phyloP scores from a whole-genome alignment of 75 land plant species.

The Picea glauca region DNA sequence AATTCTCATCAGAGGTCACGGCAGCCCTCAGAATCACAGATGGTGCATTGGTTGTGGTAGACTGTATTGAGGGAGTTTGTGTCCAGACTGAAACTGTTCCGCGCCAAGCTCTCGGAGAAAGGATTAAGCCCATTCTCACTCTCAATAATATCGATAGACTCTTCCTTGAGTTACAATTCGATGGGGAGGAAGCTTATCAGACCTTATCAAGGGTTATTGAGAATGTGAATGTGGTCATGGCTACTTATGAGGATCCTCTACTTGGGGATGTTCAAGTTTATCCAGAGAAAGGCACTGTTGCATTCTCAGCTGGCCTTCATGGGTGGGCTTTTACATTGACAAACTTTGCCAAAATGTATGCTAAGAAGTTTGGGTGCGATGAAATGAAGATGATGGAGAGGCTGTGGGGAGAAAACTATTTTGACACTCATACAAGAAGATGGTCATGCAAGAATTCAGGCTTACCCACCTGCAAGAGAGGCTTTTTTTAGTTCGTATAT shows the following conservation, averaged over 20 bases:
- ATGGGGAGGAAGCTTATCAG: constrained; percentile 81
- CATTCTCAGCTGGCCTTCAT: constrained; percentile 95
- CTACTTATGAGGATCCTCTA: constrained; percentile 84
- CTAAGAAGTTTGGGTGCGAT: constrained; percentile 81
- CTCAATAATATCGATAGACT: constrained; percentile 97
- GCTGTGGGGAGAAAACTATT: constrained; percentile 95
- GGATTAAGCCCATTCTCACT: constrained; percentile 86
- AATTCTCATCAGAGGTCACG: constrained; percentile 90
- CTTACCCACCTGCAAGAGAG: constrained; percentile 67
- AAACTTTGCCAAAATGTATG: constrained; percentile 97
- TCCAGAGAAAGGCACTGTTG: constrained; percentile 97
- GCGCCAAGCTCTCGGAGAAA: constrained; percentile 89
- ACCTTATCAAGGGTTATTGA: constrained; percentile 60
- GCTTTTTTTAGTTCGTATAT: constrained; percentile 89
- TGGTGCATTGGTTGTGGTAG: constrained; percentile 90
- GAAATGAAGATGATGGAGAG: constrained; percentile 97
- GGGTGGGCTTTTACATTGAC: constrained; percentile 96
- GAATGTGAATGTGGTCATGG: constrained; percentile 90
- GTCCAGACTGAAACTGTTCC: constrained; percentile 94
- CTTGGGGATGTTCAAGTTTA: constrained; percentile 95
- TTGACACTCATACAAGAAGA: constrained; percentile 83
- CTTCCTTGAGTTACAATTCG: constrained; percentile 81
- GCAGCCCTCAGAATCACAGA: constrained; percentile 92
- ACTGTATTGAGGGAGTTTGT: constrained; percentile 90
- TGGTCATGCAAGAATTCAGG: constrained; percentile 90